phyloP scores from a whole-genome alignment of 192 early-diverging fungal genomes.

The Umbelopsis sp. region DNA sequence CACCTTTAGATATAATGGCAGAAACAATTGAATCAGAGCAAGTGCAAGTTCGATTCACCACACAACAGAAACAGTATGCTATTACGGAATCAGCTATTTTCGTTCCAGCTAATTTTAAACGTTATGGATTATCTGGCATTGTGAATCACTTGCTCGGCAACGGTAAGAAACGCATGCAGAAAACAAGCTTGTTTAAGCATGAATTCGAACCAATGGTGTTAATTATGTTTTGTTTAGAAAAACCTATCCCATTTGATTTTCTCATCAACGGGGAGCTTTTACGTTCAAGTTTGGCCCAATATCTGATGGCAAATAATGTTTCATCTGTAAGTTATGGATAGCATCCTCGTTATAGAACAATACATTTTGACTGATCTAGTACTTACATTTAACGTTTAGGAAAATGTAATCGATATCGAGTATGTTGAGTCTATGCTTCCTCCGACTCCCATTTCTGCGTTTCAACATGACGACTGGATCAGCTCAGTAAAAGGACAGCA shows the following conservation, averaged over 20 bases:
- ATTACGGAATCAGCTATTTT: slow-evolving; percentile 87
- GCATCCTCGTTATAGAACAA: background rate
- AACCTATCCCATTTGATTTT: slow-evolving; percentile 89
- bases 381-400: slow-evolving; percentile 35
- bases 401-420: slow-evolving; percentile 86
- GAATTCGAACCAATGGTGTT: background rate
- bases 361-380: background rate
- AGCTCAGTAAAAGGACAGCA: slow-evolving; percentile 62
- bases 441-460: slow-evolving; percentile 74
- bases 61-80: slow-evolving; percentile 71
- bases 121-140: slow-evolving; percentile 92
- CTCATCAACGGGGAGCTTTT: slow-evolving; percentile 92
- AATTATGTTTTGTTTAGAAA: slow-evolving; percentile 46
- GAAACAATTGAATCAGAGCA: slow-evolving; percentile 49
- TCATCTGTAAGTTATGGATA: slow-evolving; percentile 55
- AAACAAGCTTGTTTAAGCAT: background rate
- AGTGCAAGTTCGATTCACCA: slow-evolving; percentile 85
- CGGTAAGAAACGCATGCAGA: slow-evolving; percentile 21
- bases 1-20: slow-evolving; percentile 13
- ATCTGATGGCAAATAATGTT: slow-evolving; percentile 65
- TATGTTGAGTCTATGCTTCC: slow-evolving; percentile 93
- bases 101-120: slow-evolving; percentile 80
- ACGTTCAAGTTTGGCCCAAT: slow-evolving; percentile 70
- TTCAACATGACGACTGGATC: slow-evolving; percentile 96
- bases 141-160: slow-evolving; percentile 84